phyloP scores from a whole-genome alignment of 176 grass and related monocot species.

The Thalia dealbata region DNA sequence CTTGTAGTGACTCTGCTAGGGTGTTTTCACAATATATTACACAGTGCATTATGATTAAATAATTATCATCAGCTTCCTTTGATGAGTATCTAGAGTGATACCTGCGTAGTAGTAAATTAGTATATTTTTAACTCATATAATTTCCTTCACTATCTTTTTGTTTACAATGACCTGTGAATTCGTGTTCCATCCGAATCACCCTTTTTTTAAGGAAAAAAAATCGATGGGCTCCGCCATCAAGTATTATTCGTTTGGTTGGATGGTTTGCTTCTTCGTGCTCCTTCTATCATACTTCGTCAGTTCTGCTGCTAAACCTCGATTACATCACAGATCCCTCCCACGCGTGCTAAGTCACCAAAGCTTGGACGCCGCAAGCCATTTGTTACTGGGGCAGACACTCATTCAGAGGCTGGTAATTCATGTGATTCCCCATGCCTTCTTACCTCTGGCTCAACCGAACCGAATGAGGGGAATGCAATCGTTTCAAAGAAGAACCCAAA shows the following conservation, averaged over 20 bases:
- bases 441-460: conserved; percentile 22
- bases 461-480: conserved; percentile 27
- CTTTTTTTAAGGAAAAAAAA: no score
- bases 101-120: no score
- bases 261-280: neutral
- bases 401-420: conserved; percentile 44
- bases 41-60: neutral
- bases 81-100: no score
- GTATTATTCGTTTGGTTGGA: neutral
- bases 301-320: conserved; percentile 1
- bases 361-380: conserved; percentile 67
- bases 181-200: no score
- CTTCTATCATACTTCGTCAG: neutral
- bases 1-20: neutral
- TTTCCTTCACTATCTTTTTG: no score
- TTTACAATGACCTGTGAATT: no score
- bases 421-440: conserved; percentile 42
- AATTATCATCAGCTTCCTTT: neutral
- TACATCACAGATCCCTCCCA: conserved; percentile 65
- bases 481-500: conserved; percentile 39
- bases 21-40: no score
- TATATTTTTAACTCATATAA: no score
- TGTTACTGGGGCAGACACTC: conserved; percentile 32
- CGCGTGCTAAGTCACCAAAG: conserved; percentile 82
- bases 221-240: neutral